Evolutionary conservation across 768 basidiomycete genomes (phyloP).

Genomic region (Daedaleopsis sinensis): DNA sequence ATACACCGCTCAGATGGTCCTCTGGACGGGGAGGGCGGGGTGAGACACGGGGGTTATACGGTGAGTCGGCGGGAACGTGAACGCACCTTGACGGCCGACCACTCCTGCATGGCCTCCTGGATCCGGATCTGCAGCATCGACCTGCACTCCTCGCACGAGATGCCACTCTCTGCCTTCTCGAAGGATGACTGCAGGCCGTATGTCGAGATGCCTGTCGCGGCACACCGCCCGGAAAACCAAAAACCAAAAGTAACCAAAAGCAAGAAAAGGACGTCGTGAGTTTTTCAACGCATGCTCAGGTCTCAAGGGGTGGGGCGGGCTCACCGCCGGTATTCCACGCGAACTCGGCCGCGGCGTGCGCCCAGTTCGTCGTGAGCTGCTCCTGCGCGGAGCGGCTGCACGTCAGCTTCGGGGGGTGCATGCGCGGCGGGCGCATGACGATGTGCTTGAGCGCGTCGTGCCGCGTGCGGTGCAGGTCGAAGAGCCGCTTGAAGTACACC

Average conservation of each 20-base stretch:
- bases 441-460: constrained; percentile 35
- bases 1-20: too few species aligned
- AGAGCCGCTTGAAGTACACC: constrained; percentile 42
- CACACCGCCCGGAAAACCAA: too few species aligned
- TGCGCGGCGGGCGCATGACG: not conserved
- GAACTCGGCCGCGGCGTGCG: not conserved
- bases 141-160: not conserved
- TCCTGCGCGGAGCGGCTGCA: not conserved
- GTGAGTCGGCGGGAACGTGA: not conserved
- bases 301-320: not conserved
- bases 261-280: not conserved
- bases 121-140: not conserved
- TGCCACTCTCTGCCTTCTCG: not conserved
- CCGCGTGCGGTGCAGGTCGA: constrained; percentile 40
- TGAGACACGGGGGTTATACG: not conserved
- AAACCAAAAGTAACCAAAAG: not conserved
- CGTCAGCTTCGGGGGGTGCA: not conserved
- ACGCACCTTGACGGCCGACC: not conserved
- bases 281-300: too few species aligned
- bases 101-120: not conserved
- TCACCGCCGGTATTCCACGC: not conserved
- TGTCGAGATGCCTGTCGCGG: not conserved
- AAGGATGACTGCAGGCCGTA: not conserved
- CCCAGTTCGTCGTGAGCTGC: not conserved
- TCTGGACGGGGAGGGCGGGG: not conserved